Evolutionary conservation across 1,284 basidiomycete species (phyloP).

Genomic region (Dichomitus squalens): DNA sequence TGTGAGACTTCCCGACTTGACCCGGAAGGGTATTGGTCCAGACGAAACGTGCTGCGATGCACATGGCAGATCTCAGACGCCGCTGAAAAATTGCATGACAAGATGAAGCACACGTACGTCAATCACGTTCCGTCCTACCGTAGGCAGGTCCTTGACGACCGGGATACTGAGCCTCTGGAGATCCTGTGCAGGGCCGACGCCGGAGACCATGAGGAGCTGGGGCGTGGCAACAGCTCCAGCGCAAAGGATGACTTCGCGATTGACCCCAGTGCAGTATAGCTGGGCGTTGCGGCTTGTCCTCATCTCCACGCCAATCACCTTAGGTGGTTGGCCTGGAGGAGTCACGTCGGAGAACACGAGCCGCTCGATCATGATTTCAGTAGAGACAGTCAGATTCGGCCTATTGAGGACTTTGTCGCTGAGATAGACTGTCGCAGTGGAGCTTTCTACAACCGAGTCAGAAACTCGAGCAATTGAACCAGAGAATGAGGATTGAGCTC

Average conservation of each 20-base stretch:
- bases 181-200: conserved; percentile 44
- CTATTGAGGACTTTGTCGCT: conserved; percentile 34
- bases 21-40: conserved; percentile 33
- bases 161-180: conserved; percentile 40
- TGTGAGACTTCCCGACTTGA: too few species aligned
- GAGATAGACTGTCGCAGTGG: conserved; percentile 44
- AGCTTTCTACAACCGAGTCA: too few species aligned
- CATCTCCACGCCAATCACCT: conserved; percentile 36
- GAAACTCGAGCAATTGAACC: neutral
- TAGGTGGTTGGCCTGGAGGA: conserved; percentile 6
- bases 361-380: conserved; percentile 34
- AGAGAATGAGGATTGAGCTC: too few species aligned
- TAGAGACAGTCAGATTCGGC: conserved; percentile 43
- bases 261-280: conserved; percentile 33
- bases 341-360: conserved; percentile 25
- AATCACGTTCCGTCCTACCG: conserved; percentile 46
- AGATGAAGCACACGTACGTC: conserved; percentile 36
- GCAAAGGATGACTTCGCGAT: conserved; percentile 43
- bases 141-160: conserved; percentile 38
- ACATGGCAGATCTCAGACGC: too few species aligned
- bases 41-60: conserved; percentile 34
- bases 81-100: too few species aligned
- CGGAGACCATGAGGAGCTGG: conserved; percentile 50
- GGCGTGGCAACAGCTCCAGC: conserved; percentile 48
- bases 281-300: conserved; percentile 20